Percentiles rank a stretch among this genome's conserved stretches.
Conservation (phyloP, 2,329 filamentous ascomycete species). For the Cercospora sp. region DNA sequence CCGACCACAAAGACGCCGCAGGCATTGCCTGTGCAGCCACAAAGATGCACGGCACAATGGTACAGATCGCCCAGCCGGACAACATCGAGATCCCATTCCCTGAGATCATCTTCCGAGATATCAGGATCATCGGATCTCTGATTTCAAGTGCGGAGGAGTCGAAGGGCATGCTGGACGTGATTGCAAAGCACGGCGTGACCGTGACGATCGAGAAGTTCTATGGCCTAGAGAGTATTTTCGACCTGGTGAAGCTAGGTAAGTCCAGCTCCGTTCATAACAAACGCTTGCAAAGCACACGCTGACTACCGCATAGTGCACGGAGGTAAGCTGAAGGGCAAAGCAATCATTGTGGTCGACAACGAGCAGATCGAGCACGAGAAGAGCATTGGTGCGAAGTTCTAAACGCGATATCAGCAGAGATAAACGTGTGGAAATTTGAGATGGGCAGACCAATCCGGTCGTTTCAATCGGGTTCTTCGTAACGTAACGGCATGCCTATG, state of each 20-base stretch:
- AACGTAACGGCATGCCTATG: conserved; percentile 40
- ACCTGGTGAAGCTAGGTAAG: conserved; percentile 45
- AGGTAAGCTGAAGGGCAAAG: conserved; percentile 58
- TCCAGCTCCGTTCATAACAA: neutral
- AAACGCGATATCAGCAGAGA: neutral
- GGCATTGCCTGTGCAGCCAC: conserved; percentile 57
- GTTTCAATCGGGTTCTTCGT: neutral
- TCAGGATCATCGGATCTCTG: conserved; percentile 49
- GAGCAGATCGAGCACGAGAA: conserved; percentile 50
- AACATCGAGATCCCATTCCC: conserved; percentile 43
- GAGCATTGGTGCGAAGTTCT: conserved; percentile 40
- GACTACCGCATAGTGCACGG: conserved; percentile 42
- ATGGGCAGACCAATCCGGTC: neutral
- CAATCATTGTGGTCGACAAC: conserved; percentile 54
- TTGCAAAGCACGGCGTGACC: conserved; percentile 46
- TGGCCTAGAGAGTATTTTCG: conserved; percentile 54
- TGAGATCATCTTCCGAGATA: conserved; percentile 57
- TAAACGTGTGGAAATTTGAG: neutral
- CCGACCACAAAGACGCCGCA: conserved; percentile 54
- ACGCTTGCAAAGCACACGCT: neutral
- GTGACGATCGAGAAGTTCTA: conserved; percentile 55
- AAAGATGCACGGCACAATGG: conserved; percentile 58
- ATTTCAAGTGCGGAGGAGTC: conserved; percentile 39
- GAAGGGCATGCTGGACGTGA: conserved; percentile 37
- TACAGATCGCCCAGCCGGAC: conserved; percentile 59